Evolutionary conservation across 768 basidiomycete genomes (phyloP), one percentile per base, ranked within the genome.

Genomic region (Mycena maculata): DNA sequence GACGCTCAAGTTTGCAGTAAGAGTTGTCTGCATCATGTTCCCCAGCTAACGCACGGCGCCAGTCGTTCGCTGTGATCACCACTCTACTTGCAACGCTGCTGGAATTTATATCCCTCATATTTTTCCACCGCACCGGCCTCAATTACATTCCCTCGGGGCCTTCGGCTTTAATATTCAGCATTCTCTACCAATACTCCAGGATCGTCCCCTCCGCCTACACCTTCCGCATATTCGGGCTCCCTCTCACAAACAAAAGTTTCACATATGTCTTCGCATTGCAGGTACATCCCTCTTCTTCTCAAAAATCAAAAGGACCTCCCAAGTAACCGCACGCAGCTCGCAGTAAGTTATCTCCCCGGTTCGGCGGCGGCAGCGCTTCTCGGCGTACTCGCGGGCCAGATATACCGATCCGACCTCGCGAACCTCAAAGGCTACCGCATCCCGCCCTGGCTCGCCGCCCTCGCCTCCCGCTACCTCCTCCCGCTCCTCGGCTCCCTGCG

Each of bases 361-460:
- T 93, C 94, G 9, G 77, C 85, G 10, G 81, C 87, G 1, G 85
- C 88, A 3, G 86, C 91, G 1, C 67, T 84, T 28, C 78, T 93
- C 36, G 95, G 95, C 25, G 65, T 95, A 9, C 68, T 92, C 11
- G 80, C 87, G 8, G 94, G 95, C 1, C 87, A 90, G 71, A 80
- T 94, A 38, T 97, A 96, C 76, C 91, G 94, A 41, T 91, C 94
- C 10, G 94, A 96, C 74, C 74, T 95, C 18, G 85, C 92, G 20
- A 88, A 88, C 59, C 84, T 96, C 54, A 95, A 96, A 73, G 78
- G 85, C 4, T 96, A 94, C 82, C 89, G 95, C 27, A 77, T 97
- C 28, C 88, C 95, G 0, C 84, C 84, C 0, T 78, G 83, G 7
- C 67, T 92, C 10, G 82, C 91, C 42, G 75, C 79, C 20, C 84